phyloP scores from a whole-genome alignment of 192 early-diverging fungal genomes.

The Umbelopsis ramanniana region DNA sequence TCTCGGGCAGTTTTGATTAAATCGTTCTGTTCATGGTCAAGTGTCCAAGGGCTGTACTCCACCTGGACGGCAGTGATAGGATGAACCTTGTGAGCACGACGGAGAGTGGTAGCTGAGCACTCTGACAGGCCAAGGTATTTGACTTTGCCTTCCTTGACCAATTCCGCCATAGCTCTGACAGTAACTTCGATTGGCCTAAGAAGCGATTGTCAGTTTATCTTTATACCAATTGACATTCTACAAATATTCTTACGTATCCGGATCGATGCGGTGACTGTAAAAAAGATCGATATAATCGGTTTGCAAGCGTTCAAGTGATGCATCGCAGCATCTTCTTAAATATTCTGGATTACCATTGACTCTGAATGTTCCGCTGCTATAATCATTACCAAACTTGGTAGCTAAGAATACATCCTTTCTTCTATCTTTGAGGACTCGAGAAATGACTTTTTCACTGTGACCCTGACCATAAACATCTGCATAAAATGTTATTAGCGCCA shows the following conservation, averaged over 20 bases:
- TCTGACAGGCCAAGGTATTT: constrained; percentile 56
- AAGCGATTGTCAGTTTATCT: constrained; percentile 24
- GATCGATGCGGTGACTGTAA: constrained; percentile 45
- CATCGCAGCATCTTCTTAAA: constrained; percentile 37
- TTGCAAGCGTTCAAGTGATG: constrained; percentile 34
- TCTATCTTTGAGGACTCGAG: constrained; percentile 21
- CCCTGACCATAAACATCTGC: constrained; percentile 37
- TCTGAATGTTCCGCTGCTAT: constrained; percentile 14
- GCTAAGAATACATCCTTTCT: constrained; percentile 61
- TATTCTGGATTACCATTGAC: constrained; percentile 52
- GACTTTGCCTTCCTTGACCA: constrained; percentile 49
- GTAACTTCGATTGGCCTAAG: constrained; percentile 43
- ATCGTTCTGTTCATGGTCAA: constrained; percentile 60
- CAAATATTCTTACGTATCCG: constrained; percentile 36
- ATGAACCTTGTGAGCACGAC: constrained; percentile 70
- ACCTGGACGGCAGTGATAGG: constrained; percentile 66
- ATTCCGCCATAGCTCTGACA: constrained; percentile 42
- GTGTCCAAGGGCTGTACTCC: constrained; percentile 55
- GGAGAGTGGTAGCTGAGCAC: constrained; percentile 60
- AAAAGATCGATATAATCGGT: constrained; percentile 44
- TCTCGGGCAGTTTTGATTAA: constrained; percentile 60
- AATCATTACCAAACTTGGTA: constrained; percentile 63
- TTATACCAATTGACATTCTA: constrained; percentile 40
- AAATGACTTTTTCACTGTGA: constrained; percentile 28
- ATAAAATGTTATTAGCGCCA: constrained; percentile 7